These are phyloP conservation scores for Aspergillus asperescens DNA, from an alignment of 495 filamentous ascomycete species.

Conservation along the genomic window DNA sequence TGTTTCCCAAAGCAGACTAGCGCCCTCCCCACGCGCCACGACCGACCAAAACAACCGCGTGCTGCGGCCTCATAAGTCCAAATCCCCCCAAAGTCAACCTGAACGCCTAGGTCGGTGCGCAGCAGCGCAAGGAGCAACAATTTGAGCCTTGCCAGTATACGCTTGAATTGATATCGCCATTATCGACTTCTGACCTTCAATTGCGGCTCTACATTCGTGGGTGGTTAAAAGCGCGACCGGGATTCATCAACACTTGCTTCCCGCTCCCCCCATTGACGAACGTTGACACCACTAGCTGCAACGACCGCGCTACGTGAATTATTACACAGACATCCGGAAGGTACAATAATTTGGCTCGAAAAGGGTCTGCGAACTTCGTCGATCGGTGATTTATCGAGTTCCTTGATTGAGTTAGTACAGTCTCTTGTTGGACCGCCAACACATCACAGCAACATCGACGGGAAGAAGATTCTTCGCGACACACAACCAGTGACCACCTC, in stretches of 20 bases:
- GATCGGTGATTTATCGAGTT: neutral
- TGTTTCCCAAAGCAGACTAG: slow-evolving; percentile 35
- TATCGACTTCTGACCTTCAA: slow-evolving; percentile 2
- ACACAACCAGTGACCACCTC: neutral
- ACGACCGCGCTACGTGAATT: neutral
- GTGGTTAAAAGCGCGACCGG: slow-evolving; percentile 14
- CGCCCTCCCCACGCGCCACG: slow-evolving; percentile 40
- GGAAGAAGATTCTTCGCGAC: slow-evolving; percentile 1
- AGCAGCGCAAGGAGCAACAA: slow-evolving; percentile 21
- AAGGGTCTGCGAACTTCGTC: too few species aligned
- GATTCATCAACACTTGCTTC: slow-evolving; percentile 9
- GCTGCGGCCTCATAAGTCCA: slow-evolving; percentile 22
- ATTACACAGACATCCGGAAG: neutral
- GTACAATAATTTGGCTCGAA: too few species aligned
- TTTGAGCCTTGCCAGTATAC: neutral
- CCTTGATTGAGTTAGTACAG: neutral
- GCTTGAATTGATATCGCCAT: neutral
- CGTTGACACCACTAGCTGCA: neutral
- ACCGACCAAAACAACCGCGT: slow-evolving; percentile 47
- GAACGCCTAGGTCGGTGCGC: slow-evolving; percentile 10
- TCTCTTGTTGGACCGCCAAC: neutral
- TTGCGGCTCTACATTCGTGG: neutral
- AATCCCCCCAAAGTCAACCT: slow-evolving; percentile 14
- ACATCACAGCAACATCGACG: neutral
- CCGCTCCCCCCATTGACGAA: neutral